These are phyloP conservation scores for Penicillium waksmanii DNA, from an alignment of 495 filamentous ascomycete genomes.

Conservation along the genomic window DNA sequence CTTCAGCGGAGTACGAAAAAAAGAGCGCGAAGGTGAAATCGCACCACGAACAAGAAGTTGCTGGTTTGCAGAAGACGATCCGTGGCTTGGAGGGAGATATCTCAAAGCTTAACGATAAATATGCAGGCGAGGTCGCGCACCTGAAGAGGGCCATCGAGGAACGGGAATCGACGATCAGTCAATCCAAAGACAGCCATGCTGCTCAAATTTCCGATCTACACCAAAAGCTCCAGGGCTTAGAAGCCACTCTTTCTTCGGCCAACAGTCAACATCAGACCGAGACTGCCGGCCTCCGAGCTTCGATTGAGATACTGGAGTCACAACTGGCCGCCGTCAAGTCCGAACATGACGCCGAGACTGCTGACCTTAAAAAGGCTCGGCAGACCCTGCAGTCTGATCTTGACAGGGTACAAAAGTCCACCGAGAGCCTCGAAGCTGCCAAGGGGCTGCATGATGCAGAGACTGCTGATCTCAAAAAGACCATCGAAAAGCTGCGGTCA, in stretches of 20 bases:
- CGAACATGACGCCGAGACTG: constrained; percentile 61
- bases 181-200: constrained; percentile 52
- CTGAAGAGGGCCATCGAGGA: constrained; percentile 58
- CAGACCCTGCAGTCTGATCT: constrained; percentile 59
- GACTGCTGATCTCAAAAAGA: constrained; percentile 59
- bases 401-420: constrained; percentile 51
- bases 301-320: constrained; percentile 57
- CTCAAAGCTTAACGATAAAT: constrained; percentile 55
- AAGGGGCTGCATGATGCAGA: constrained; percentile 61
- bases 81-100: constrained; percentile 61
- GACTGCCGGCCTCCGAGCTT: constrained; percentile 57
- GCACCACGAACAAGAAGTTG: constrained; percentile 63
- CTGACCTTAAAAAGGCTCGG: constrained; percentile 57
- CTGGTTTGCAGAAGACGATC: constrained; percentile 63
- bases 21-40: constrained; percentile 48
- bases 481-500: constrained; percentile 55
- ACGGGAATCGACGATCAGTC: constrained; percentile 59
- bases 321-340: constrained; percentile 57
- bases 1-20: constrained; percentile 55
- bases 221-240: constrained; percentile 58
- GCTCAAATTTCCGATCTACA: constrained; percentile 61
- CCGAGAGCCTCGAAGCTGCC: constrained; percentile 61
- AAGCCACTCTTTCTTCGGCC: constrained; percentile 59
- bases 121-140: constrained; percentile 60
- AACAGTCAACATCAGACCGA: constrained; percentile 63